These are phyloP conservation scores for Camelina laxa DNA, from an alignment of 345 rosid genomes.

Conservation along the genomic window DNA sequence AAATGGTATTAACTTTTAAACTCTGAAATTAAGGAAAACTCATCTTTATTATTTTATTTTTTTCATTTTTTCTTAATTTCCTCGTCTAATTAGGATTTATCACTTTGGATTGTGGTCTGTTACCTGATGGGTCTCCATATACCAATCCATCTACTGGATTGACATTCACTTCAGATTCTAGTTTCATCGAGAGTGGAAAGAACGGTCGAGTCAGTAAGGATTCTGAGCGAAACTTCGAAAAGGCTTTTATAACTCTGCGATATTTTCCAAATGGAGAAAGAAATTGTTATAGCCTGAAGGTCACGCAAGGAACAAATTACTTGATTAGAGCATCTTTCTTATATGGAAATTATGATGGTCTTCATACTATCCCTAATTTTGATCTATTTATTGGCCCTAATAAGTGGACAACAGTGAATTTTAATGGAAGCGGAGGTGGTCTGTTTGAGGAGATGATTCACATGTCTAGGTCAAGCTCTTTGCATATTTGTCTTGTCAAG, in stretches of 20 bases:
- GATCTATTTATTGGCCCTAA: not conserved
- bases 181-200: not conserved
- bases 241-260: not conserved
- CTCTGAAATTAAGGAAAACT: not conserved
- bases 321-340: not conserved
- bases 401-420: not conserved
- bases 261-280: not conserved
- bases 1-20: not conserved
- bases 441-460: not conserved
- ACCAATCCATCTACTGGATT: not conserved
- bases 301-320: not conserved
- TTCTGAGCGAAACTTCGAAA: not conserved
- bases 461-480: not conserved
- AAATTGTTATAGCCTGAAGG: not conserved
- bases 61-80: not conserved
- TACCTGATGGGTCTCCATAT: not conserved
- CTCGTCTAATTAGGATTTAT: not conserved
- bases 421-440: not conserved
- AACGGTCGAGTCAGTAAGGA: not conserved
- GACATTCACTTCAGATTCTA: not conserved
- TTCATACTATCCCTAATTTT: not conserved
- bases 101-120: conserved; percentile 2
- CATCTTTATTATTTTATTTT: not conserved
- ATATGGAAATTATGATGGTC: not conserved
- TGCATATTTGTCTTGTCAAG: not conserved